Base-by-base conservation (phyloP, 352 stramenopile species). In the Achlya hypogyna region DNA sequence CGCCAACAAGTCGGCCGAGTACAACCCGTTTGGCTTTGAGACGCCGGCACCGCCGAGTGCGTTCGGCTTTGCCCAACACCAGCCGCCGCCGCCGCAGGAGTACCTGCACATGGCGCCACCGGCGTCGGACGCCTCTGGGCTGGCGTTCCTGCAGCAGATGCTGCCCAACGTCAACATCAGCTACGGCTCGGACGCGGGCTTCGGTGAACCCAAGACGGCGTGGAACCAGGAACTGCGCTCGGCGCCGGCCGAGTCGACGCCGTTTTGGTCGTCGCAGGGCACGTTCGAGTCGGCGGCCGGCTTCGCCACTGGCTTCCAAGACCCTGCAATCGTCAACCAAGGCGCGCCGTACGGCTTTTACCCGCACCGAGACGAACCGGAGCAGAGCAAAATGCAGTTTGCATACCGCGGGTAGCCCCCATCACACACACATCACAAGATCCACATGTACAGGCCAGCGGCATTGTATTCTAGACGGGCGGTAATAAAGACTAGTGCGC, bases 141-240 rank as follows among this genome's bases (percentile, higher is more conserved):
- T 93, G 1, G 84, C 82, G 40, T 93, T 91, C 69, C 72, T 93
- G 29, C 84, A 93, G 78, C 81, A 91, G 65, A 93, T 93, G 84
- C 79, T 93, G 20, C 84, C 84, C 10, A 93, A 93, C 60, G 84
- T 93, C 31, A 91, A 93, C 74, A 93, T 93, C 56, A 93, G 84
- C 74, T 89, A 81, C 56, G 83, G 84, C n/a, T 80, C 81, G 22
- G 80, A 91, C 22, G 42, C 60, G 27, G 32, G 31, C 12, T 35
- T 38, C 20, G 25, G 10, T 1, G 25, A 56, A 20, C 49, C 49
- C 25, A 31, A 8, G 12, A 56, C 25, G 25, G 49, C 49, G 31
- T 56, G 49, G 49, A 56, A 56, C 49, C 49, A 56, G n/a, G 49
- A 56, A 27, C 25, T 56, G 31, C 49, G 49, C 22, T 49, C 42